phyloP scores from a whole-genome alignment of 208 protist species.

The Trypanosoma scelopori region DNA sequence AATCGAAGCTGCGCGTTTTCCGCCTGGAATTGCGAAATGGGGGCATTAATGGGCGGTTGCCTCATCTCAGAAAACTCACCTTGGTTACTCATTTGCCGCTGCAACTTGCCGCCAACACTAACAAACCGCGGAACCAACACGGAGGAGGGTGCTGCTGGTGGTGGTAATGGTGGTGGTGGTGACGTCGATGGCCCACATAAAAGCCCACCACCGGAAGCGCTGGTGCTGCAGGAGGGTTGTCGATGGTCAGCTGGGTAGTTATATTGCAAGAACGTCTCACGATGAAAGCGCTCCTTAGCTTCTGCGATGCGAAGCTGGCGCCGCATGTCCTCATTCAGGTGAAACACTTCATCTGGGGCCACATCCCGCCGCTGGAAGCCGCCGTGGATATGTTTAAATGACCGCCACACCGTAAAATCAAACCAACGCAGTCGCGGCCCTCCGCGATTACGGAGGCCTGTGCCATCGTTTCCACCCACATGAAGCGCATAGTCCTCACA shows the following conservation, averaged over 20 bases:
- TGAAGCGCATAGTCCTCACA: slow-evolving; percentile 53
- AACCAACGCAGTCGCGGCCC: slow-evolving; percentile 70
- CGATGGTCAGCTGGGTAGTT: slow-evolving; percentile 1
- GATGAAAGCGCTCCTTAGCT: slow-evolving; percentile 66
- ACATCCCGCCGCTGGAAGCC: slow-evolving; percentile 87
- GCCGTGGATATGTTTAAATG: slow-evolving; percentile 91
- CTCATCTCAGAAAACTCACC: slow-evolving; percentile 27
- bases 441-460: slow-evolving; percentile 22
- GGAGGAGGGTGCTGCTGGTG: neutral
- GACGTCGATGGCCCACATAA: neutral
- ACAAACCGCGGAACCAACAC: slow-evolving; percentile 58
- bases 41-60: slow-evolving; percentile 15
- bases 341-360: slow-evolving; percentile 88
- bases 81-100: slow-evolving; percentile 45
- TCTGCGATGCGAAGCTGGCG: slow-evolving; percentile 78
- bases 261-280: slow-evolving; percentile 7
- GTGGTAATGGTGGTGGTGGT: too few relatives aligned
- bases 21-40: slow-evolving; percentile 28
- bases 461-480: slow-evolving; percentile 15
- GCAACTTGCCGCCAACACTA: slow-evolving; percentile 75
- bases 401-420: slow-evolving; percentile 90
- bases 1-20: slow-evolving; percentile 70
- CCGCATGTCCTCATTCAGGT: slow-evolving; percentile 86
- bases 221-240: slow-evolving; percentile 2
- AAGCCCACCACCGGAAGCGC: neutral